phyloP scores from a whole-genome alignment of 352 stramenopile genomes.

The Phytophthora palmivora region DNA sequence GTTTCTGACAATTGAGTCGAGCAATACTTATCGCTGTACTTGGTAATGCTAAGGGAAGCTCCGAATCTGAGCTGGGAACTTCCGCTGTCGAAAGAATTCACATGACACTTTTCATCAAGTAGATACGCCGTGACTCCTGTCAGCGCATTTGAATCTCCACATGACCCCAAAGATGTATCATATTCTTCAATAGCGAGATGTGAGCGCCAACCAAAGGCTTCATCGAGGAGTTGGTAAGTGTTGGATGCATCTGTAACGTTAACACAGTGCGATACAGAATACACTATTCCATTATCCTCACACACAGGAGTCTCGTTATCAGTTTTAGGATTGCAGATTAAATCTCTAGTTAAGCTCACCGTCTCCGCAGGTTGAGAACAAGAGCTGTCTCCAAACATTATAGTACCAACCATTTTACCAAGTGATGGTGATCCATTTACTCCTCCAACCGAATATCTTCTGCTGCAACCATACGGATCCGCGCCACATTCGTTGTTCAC shows the following conservation, averaged over 20 bases:
- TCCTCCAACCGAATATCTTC: conserved; percentile 9
- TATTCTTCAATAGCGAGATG: conserved; percentile 9
- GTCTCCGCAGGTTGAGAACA: conserved; percentile 5
- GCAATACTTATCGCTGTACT: conserved; percentile 1
- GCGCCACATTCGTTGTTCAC: not conserved
- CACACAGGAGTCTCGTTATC: not conserved
- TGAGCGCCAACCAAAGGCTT: conserved; percentile 3
- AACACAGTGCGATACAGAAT: conserved; percentile 5
- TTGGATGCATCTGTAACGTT: not conserved
- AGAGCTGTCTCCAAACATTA: conserved; percentile 1
- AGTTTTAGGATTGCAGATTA: conserved; percentile 1
- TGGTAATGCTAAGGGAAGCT: not conserved
- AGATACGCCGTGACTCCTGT: conserved; percentile 1
- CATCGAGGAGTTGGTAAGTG: conserved; percentile 4
- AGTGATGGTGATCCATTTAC: conserved; percentile 3
- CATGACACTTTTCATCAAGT: conserved; percentile 7
- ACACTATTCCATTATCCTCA: not conserved
- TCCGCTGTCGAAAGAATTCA: not conserved
- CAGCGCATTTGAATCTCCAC: not conserved
- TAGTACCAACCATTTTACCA: conserved; percentile 1
- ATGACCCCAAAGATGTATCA: conserved; percentile 3
- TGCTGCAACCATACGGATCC: conserved; percentile 3
- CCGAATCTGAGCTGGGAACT: conserved; percentile 8
- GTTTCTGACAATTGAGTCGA: not conserved
- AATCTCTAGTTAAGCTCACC: conserved; percentile 2